Percentiles rank a stretch among this genome's conserved stretches.
Conservation (phyloP, 352 stramenopile species). For the Pythium inflatum region DNA sequence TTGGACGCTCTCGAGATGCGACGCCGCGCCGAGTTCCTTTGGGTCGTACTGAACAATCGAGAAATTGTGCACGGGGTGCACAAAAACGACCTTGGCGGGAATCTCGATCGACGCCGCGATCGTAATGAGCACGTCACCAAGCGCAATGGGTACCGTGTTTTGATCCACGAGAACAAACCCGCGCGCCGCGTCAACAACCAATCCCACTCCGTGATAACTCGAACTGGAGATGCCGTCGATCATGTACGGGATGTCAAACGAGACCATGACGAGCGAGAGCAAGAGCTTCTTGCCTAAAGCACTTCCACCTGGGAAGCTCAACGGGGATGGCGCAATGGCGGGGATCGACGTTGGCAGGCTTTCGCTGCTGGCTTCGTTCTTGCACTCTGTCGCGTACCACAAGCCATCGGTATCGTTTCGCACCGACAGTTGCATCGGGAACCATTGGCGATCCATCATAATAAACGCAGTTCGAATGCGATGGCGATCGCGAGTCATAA, state of each 20-base stretch:
- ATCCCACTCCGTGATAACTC: constrained; percentile 87
- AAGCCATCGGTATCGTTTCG: constrained; percentile 74
- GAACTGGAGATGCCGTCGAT: constrained; percentile 90
- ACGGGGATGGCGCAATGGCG: constrained; percentile 54
- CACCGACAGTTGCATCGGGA: constrained; percentile 81
- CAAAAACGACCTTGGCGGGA: constrained; percentile 85
- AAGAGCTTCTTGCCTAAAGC: constrained; percentile 73
- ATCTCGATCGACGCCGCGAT: constrained; percentile 90
- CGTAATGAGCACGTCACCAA: constrained; percentile 88
- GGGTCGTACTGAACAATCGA: constrained; percentile 90
- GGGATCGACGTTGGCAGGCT: constrained; percentile 40
- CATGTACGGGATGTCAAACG: constrained; percentile 93
- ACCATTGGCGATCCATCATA: constrained; percentile 91
- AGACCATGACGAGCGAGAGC: constrained; percentile 88
- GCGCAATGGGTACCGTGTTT: constrained; percentile 89
- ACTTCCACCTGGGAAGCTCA: constrained; percentile 75
- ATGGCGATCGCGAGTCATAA: constrained; percentile 86
- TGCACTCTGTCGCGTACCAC: constrained; percentile 60
- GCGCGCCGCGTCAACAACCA: constrained; percentile 82
- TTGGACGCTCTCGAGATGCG: constrained; percentile 59
- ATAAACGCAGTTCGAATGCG: constrained; percentile 86
- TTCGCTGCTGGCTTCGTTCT: constrained; percentile 27
- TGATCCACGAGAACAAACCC: constrained; percentile 93
- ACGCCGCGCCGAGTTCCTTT: constrained; percentile 61
- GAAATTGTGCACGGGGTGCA: constrained; percentile 94